A percentile compares a stretch with the other conserved stretches of the same genome.
Conservation (phyloP, 192 early-diverging fungal genomes). For the Glomus cerebriforme region DNA sequence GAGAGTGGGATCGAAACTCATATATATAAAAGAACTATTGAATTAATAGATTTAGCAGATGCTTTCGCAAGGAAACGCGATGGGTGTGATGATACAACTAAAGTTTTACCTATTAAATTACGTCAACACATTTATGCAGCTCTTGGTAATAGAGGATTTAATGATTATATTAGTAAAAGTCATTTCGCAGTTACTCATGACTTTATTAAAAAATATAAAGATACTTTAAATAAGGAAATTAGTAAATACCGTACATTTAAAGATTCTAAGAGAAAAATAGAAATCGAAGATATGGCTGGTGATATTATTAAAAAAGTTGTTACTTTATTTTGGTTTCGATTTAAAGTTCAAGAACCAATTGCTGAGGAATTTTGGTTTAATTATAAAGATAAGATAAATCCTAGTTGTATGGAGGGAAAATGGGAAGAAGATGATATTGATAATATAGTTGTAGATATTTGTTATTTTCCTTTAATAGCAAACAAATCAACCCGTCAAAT, state of each 20-base stretch:
- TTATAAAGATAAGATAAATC: neutral
- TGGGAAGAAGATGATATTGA: neutral
- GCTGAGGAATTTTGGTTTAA: neutral
- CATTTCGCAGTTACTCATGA: neutral
- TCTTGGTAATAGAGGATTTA: conserved; percentile 14
- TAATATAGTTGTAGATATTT: neutral
- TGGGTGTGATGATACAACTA: neutral
- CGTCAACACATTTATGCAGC: conserved; percentile 26
- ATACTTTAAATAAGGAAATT: neutral
- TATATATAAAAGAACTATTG: neutral
- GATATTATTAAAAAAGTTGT: neutral
- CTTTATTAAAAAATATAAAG: neutral
- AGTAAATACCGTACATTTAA: conserved; percentile 2
- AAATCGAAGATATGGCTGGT: neutral
- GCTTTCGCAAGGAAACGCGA: neutral
- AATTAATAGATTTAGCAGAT: neutral
- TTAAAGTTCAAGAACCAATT: conserved; percentile 16
- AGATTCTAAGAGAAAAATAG: neutral
- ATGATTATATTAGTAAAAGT: neutral
- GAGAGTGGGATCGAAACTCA: neutral
- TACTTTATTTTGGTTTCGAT: neutral
- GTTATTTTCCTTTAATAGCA: neutral
- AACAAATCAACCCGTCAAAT: neutral
- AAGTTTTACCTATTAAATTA: conserved; percentile 3
- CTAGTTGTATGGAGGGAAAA: neutral